Evolutionary conservation across 495 filamentous ascomycete species (phyloP).

Genomic region (Parathielavia appendiculata): DNA sequence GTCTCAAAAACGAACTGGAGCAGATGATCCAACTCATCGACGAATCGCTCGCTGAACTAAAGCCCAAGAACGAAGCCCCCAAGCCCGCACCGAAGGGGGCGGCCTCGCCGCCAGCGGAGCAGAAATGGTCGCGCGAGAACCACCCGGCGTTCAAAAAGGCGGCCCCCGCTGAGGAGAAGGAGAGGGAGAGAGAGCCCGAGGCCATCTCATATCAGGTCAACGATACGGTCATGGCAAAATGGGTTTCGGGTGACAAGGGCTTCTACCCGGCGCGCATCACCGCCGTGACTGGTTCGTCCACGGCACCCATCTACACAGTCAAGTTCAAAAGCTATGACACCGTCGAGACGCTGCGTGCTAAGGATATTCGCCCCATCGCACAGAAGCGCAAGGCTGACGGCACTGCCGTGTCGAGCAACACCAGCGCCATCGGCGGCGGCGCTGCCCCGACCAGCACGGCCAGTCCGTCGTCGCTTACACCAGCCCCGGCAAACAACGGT

Average conservation of each 20-base stretch:
- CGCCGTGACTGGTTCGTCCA: slow-evolving; percentile 83
- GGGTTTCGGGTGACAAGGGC: slow-evolving; percentile 79
- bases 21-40: slow-evolving; percentile 74
- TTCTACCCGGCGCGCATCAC: slow-evolving; percentile 94
- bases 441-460: slow-evolving; percentile 31
- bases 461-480: slow-evolving; percentile 19
- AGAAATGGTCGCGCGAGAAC: slow-evolving; percentile 70
- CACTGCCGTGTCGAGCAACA: slow-evolving; percentile 51
- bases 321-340: slow-evolving; percentile 87
- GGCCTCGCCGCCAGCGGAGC: slow-evolving; percentile 39
- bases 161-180: slow-evolving; percentile 40
- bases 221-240: slow-evolving; percentile 83
- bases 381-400: slow-evolving; percentile 91
- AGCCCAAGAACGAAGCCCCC: slow-evolving; percentile 38
- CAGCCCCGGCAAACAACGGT: slow-evolving; percentile 39
- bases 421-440: slow-evolving; percentile 40
- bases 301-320: slow-evolving; percentile 84
- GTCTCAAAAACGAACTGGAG: slow-evolving; percentile 76
- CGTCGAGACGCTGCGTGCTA: slow-evolving; percentile 76
- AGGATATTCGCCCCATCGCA: slow-evolving; percentile 78
- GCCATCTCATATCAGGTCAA: slow-evolving; percentile 70
- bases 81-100: slow-evolving; percentile 43
- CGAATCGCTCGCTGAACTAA: slow-evolving; percentile 74
- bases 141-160: slow-evolving; percentile 63
- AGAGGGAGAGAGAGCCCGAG: slow-evolving; percentile 43